A percentile compares a stretch with the other conserved stretches of the same genome.
phyloP scores from a whole-genome alignment of 108 stramenopile species.

The Pelagomonas calceolata region DNA sequence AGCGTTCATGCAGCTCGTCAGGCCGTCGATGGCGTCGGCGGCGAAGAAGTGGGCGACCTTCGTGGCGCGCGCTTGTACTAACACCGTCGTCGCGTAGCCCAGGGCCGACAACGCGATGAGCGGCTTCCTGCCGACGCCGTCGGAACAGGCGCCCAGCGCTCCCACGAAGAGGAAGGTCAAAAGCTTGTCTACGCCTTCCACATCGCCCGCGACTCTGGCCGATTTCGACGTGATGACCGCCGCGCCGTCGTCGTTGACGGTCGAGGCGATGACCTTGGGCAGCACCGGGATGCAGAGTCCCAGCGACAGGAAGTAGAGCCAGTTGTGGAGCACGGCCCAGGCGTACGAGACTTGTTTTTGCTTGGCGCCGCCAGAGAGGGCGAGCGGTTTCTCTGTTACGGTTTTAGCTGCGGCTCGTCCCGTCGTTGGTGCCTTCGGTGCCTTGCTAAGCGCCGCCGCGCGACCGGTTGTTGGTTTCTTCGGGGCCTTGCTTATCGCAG shows the following conservation, averaged over 20 bases:
- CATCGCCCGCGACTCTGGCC: conserved; percentile 9
- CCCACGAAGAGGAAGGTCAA: conserved; percentile 18
- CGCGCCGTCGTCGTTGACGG: conserved; percentile 17
- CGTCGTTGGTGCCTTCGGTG: too few relatives aligned
- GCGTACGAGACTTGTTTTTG: too few relatives aligned
- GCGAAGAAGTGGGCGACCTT: conserved; percentile 12
- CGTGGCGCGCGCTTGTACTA: conserved; percentile 15
- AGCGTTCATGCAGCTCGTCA: conserved; percentile 17
- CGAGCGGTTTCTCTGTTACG: too few relatives aligned
- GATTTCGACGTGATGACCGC: conserved; percentile 6
- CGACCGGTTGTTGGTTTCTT: too few relatives aligned
- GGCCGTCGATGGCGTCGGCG: conserved; percentile 20
- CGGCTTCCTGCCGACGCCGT: conserved; percentile 18
- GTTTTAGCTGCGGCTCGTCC: too few relatives aligned
- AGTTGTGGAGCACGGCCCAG: conserved; percentile 21
- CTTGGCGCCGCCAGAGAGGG: too few relatives aligned
- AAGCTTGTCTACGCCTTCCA: conserved; percentile 21
- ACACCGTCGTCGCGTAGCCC: conserved; percentile 15
- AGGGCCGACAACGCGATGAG: conserved; percentile 18
- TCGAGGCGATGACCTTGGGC: conserved; percentile 1
- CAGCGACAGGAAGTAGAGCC: conserved; percentile 21
- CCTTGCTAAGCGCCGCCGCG: too few relatives aligned
- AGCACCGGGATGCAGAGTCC: conserved; percentile 25
- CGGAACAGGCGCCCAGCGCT: conserved; percentile 8
- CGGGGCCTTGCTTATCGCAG: too few relatives aligned